A percentile compares a stretch with the other conserved stretches of the same genome.
phyloP scores from a whole-genome alignment of 1,284 basidiomycete species.

The Ganoderma lucidum region DNA sequence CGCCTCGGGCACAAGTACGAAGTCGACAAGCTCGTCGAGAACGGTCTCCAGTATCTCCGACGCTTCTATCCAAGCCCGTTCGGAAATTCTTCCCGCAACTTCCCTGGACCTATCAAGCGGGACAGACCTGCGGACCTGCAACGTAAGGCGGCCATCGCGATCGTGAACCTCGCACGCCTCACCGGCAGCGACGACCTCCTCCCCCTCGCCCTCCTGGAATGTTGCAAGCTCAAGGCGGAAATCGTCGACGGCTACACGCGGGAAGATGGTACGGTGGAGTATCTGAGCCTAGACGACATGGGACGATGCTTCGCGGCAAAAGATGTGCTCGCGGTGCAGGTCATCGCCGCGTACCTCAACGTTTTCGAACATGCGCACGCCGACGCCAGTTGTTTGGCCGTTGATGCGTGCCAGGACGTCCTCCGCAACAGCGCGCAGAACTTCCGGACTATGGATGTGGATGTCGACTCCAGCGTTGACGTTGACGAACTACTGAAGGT shows the following conservation, averaged over 20 bases:
- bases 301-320: not conserved
- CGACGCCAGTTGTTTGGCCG: not conserved
- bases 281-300: not conserved
- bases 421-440: not conserved
- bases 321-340: not conserved
- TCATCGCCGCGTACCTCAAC: not conserved
- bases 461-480: not conserved
- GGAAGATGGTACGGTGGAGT: not conserved
- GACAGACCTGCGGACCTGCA: not conserved
- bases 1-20: conserved; percentile 20
- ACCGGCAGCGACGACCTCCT: conserved; percentile 5
- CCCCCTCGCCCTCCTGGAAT: conserved; percentile 13
- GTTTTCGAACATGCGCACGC: not conserved
- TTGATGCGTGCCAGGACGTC: not conserved
- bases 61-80: conserved; percentile 1
- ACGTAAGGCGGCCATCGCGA: not conserved
- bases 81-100: not conserved
- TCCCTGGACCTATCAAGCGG: not conserved
- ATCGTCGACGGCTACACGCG: not conserved
- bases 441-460: not conserved
- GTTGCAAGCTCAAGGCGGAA: not conserved
- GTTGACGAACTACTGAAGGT: not conserved
- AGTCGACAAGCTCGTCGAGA: conserved; percentile 8
- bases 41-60: not conserved
- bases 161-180: conserved; percentile 13